Evolutionary conservation across 371 early-diverging fungal species (phyloP).

Genomic region (Encephalitozoon romaleae): DNA sequence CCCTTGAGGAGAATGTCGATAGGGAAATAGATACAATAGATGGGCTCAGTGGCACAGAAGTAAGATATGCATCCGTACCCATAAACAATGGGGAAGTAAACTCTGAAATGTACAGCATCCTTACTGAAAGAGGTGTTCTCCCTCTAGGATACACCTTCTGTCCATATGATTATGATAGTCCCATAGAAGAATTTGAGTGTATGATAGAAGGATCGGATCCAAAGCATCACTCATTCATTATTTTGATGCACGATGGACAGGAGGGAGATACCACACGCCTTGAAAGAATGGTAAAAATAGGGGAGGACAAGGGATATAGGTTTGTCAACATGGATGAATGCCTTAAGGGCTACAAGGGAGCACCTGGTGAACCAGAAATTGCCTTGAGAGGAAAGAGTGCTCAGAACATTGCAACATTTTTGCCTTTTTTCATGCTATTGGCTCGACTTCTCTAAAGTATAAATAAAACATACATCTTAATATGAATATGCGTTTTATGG

Average conservation of each 20-base stretch:
- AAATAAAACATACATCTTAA: slow-evolving; percentile 9
- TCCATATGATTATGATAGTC: slow-evolving; percentile 45
- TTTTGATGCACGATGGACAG: slow-evolving; percentile 54
- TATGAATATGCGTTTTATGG: neutral
- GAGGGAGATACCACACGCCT: slow-evolving; percentile 50
- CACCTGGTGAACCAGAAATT: neutral
- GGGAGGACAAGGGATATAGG: slow-evolving; percentile 44
- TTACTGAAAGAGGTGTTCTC: slow-evolving; percentile 50
- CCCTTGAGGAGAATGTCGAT: slow-evolving; percentile 49
- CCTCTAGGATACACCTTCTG: slow-evolving; percentile 53
- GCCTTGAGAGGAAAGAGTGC: neutral
- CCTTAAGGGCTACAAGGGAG: slow-evolving; percentile 50
- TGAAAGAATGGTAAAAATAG: slow-evolving; percentile 50
- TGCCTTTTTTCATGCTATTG: neutral
- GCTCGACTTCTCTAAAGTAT: neutral
- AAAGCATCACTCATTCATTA: slow-evolving; percentile 55
- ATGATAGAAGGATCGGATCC: slow-evolving; percentile 39
- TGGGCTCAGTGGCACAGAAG: slow-evolving; percentile 29
- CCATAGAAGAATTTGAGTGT: slow-evolving; percentile 32
- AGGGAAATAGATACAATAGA: slow-evolving; percentile 47
- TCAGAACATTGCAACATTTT: neutral
- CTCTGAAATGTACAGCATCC: slow-evolving; percentile 38
- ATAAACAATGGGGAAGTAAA: slow-evolving; percentile 37
- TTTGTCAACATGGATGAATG: slow-evolving; percentile 59
- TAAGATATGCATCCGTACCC: slow-evolving; percentile 53